Percentiles rank a stretch among this genome's conserved stretches.
Evolutionary conservation across 2,329 filamentous ascomycete genomes (phyloP).

Genomic region (Xylariomycetidae sp.): DNA sequence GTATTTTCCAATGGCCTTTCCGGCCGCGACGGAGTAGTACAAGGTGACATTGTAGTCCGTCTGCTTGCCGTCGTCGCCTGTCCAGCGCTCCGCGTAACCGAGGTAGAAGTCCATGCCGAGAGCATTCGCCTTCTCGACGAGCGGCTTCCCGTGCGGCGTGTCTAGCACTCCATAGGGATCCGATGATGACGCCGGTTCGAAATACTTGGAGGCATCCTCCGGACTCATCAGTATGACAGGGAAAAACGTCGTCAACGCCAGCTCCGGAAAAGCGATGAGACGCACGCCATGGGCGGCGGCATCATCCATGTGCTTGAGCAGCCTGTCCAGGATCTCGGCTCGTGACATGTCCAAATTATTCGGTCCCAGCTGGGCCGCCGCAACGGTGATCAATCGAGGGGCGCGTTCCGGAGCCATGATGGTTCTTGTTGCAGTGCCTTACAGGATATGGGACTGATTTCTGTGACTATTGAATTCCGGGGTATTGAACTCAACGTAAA

Average conservation of each 20-base stretch:
- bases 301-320: constrained; percentile 43
- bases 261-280: constrained; percentile 50
- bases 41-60: constrained; percentile 45
- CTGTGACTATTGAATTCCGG: background rate
- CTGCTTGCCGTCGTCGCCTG: constrained; percentile 29
- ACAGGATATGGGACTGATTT: background rate
- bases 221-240: constrained; percentile 45
- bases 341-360: constrained; percentile 37
- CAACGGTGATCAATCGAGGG: constrained; percentile 33
- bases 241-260: constrained; percentile 54
- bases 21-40: constrained; percentile 42
- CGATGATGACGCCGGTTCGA: constrained; percentile 41
- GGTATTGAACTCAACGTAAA: too few species aligned
- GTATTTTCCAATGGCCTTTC: constrained; percentile 44
- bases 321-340: constrained; percentile 38
- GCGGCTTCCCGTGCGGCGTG: constrained; percentile 38
- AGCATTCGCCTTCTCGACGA: constrained; percentile 44
- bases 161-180: constrained; percentile 28
- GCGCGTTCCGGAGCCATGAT: constrained; percentile 2
- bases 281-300: constrained; percentile 40
- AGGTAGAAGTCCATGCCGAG: constrained; percentile 46
- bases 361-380: constrained; percentile 50
- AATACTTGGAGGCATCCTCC: constrained; percentile 42
- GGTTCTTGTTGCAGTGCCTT: background rate
- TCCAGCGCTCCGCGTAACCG: constrained; percentile 47